Evolutionary conservation across 305 asterid genomes (phyloP).

Genomic region (Fraxinus greggii): DNA sequence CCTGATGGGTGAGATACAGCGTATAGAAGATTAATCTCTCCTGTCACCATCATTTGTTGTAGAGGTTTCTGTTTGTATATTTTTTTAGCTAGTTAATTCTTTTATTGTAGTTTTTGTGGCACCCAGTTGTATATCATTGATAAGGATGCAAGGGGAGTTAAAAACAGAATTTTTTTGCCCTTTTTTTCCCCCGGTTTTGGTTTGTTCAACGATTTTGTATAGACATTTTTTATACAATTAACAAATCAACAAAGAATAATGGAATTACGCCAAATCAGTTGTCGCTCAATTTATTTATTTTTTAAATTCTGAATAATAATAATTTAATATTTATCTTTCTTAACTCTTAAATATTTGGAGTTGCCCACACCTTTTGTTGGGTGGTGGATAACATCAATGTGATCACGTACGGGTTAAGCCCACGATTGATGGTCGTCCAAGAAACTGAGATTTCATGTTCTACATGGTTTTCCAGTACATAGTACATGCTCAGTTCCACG

Average conservation of each 20-base stretch:
- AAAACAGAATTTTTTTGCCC: background rate
- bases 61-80: background rate
- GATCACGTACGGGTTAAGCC: background rate
- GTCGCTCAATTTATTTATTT: background rate
- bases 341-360: background rate
- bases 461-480: background rate
- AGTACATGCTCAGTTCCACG: background rate
- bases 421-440: background rate
- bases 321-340: background rate
- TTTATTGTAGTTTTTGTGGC: background rate
- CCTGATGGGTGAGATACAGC: conserved; percentile 98
- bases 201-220: background rate
- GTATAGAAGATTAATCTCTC: conserved; percentile 63
- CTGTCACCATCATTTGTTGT: background rate
- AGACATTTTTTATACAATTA: background rate
- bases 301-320: background rate
- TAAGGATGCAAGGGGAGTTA: background rate
- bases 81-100: background rate
- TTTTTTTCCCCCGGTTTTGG: background rate
- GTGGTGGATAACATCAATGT: background rate
- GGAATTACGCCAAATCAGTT: background rate
- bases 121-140: background rate
- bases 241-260: background rate
- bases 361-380: background rate
- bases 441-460: background rate